These are phyloP conservation scores for Gymnopus androsaceus DNA, from an alignment of 1,284 basidiomycete species.

Conservation along the genomic window DNA sequence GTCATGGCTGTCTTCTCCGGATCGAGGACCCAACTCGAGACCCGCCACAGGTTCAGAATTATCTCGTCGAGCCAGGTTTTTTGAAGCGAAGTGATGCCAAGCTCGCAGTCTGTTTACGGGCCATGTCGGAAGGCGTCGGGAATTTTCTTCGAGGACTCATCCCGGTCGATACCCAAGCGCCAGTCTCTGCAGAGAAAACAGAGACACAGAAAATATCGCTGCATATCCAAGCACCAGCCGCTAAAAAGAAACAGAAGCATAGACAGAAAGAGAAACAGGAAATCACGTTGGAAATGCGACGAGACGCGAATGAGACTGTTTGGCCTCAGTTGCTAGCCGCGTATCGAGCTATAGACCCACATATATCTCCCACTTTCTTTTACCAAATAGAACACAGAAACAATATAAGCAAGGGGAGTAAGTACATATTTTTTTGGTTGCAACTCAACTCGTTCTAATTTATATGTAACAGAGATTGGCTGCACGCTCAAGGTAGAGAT, in stretches of 20 bases:
- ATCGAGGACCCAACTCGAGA: conserved; percentile 7
- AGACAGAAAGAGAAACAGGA: background rate
- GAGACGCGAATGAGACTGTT: background rate
- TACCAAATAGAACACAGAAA: too few relatives aligned
- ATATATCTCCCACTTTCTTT: background rate
- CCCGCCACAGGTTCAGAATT: background rate
- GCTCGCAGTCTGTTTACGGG: conserved; percentile 12
- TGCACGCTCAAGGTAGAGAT: background rate
- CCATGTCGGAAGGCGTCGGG: conserved; percentile 14
- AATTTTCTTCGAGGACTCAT: conserved; percentile 2
- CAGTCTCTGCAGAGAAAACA: too few relatives aligned
- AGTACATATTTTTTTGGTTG: background rate
- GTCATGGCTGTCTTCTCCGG: conserved; percentile 11
- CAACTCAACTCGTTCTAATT: background rate
- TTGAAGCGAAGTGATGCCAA: conserved; percentile 10
- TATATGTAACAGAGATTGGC: background rate
- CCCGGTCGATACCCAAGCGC: background rate
- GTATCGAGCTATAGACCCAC: background rate
- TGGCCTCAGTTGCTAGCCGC: conserved; percentile 4
- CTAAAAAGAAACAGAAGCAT: too few relatives aligned
- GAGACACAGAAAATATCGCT: background rate
- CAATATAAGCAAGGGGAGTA: background rate
- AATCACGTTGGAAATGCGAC: conserved; percentile 1
- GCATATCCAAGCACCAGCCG: too few relatives aligned
- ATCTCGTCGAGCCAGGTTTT: conserved; percentile 13